Base-by-base conservation (phyloP, 306 rosid species). In the Styphnolobium japonicum region DNA sequence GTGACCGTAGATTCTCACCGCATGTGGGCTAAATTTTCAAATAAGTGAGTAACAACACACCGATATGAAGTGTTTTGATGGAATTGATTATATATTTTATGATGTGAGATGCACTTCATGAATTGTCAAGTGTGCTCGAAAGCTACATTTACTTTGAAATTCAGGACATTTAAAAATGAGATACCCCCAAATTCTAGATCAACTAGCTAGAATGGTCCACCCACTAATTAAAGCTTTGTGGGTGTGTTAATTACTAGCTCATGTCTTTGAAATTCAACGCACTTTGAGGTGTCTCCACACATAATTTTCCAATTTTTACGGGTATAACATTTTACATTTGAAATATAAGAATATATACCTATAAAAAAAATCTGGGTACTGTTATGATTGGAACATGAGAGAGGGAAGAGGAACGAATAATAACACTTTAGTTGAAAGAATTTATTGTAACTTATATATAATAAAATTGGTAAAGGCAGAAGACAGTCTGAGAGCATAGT, bases 161-260 rank as follows among this genome's bases (percentile, higher is more conserved):
- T 33, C 3, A 16, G 8, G 4, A 48, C 37, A 73, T 27, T 65
- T 57, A 65, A 73, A 67, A 67, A 46, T n/a, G 16, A 18, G 69
- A 73, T 49, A 25, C 81, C 29, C 71, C 65, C 18, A 71, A 67
- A 67, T 66, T 34, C 70, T 83, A 34, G 60, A 78, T 73, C 83
- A 73, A 78, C 60, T 64, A 78, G 85, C 39, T 76, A 80, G 83
- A 58, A 34, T 77, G 86, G 80, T 71, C 86, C 86, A 83, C 86
- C 63, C 58, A 33, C 75, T 56, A 37, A 68, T 76, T 69, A 72
- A 78, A 71, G 51, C 71, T 56, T 76, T 43, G 27, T 42, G 45
- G 60, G 34, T 40, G 65, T 36, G 56, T 60, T 66, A 15, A 33
- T 74, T 81, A 33, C 67, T 37, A 48, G 11, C 55, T 42, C 53